Evolutionary conservation across 257 asterid genomes (phyloP), one percentile per base, ranked within the genome.

Genomic region (Penstemon davidsonii): DNA sequence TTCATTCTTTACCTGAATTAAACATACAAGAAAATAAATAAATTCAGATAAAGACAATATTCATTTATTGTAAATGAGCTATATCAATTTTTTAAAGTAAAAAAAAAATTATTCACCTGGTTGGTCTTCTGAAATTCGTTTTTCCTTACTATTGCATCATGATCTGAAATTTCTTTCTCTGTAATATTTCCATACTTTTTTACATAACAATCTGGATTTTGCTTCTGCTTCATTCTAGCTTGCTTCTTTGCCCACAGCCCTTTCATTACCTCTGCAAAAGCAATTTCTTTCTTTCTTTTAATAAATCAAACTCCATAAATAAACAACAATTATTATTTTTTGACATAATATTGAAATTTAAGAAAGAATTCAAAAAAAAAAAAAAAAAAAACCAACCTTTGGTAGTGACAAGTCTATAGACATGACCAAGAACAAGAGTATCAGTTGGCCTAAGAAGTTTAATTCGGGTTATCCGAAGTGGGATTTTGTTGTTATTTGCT

Each of bases 361-460:
- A 25, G 33, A 1, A 1, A 15, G 18, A 15, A 15, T 15, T 15
- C 18, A 50, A 60, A 8, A 6, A 5, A 15, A 15, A 15, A 15
- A 3, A 49, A 49, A 49, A 1, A n/a, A 46, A 6, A 5, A 45
- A 64, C 72, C 6, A 64, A 91, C 98, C 98, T 85, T 89, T 86
- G 43, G 85, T 73, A 5, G 98, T 81, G 73, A 91, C 82, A 38
- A 91, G 98, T 58, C 94, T 85, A 13, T 91, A 91, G 39, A 86
- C 95, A 79, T 87, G 96, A 69, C 96, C 98, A 69, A 91, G 94
- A 77, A 60, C 78, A 36, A 91, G 89, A 13, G 91, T 78, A 6
- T 91, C 98, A 50, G 83, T 81, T 4, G 96, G 90, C 78, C 87
- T 83, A 25, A 91, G 95, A 54, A 91, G 95, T 62, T 91, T 91